Evolutionary conservation across 2,329 filamentous ascomycete species (phyloP).

Genomic region (Diaporthe citriasiana): DNA sequence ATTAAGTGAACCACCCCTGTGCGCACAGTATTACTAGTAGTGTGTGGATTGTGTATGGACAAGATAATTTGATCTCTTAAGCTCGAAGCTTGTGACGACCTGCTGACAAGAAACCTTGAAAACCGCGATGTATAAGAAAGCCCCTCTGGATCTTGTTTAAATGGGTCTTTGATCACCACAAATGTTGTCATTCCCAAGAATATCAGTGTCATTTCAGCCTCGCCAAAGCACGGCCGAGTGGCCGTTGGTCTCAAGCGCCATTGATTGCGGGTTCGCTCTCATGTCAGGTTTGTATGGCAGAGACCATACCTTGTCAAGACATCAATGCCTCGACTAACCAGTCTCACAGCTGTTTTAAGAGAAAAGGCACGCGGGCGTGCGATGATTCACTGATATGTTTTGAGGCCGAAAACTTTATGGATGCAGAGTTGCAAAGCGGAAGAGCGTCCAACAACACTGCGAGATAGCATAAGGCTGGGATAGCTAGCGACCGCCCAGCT

Average conservation of each 20-base stretch:
- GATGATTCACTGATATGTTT: background rate
- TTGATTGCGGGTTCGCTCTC: no score
- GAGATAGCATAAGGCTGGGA: background rate
- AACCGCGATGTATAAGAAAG: background rate
- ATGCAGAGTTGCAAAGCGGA: background rate
- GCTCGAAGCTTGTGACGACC: background rate
- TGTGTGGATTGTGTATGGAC: background rate
- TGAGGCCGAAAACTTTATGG: background rate
- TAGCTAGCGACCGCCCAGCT: background rate
- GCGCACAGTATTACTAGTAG: background rate
- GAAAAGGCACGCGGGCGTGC: background rate
- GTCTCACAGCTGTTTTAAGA: background rate
- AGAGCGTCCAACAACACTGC: background rate
- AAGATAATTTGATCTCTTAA: background rate
- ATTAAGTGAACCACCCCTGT: background rate
- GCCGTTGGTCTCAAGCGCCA: background rate
- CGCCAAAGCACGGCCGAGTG: background rate
- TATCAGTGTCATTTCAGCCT: no score
- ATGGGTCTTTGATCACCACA: no score
- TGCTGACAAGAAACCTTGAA: background rate
- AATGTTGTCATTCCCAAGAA: background rate
- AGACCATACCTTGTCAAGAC: background rate
- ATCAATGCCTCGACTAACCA: background rate
- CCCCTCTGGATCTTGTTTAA: background rate
- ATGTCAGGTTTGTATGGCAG: background rate